Evolutionary conservation across 2,329 filamentous ascomycete genomes (phyloP).

Genomic region (Colletotrichum eleusines): DNA sequence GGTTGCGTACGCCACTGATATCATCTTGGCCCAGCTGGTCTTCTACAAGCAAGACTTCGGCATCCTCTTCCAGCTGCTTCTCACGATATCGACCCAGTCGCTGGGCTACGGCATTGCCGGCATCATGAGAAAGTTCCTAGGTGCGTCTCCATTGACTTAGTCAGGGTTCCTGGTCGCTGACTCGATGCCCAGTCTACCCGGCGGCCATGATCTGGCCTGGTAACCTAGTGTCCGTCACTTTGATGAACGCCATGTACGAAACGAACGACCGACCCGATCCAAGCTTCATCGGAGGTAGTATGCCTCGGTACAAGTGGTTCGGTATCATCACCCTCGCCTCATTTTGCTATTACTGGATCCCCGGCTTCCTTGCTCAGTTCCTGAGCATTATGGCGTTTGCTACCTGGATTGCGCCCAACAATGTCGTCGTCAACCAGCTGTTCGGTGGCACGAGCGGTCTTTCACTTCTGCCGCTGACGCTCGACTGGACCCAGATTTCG

Average conservation of each 20-base stretch:
- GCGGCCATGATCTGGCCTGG: conserved; percentile 82
- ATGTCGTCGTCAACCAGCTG: conserved; percentile 76
- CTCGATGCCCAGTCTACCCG: conserved; percentile 62
- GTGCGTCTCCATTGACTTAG: conserved; percentile 51
- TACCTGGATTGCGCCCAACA: conserved; percentile 79
- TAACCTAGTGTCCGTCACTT: conserved; percentile 73
- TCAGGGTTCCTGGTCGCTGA: conserved; percentile 5
- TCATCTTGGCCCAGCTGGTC: conserved; percentile 76
- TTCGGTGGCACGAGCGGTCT: conserved; percentile 78
- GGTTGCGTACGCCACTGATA: conserved; percentile 79
- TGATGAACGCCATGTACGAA: conserved; percentile 82
- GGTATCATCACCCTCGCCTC: conserved; percentile 66
- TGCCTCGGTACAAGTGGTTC: conserved; percentile 76
- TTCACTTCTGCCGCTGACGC: conserved; percentile 77
- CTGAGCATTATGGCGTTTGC: conserved; percentile 78
- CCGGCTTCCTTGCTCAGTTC: conserved; percentile 76
- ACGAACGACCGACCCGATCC: conserved; percentile 62
- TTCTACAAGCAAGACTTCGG: conserved; percentile 81
- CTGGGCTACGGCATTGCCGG: conserved; percentile 78
- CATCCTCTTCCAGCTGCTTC: conserved; percentile 73
- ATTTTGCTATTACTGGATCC: conserved; percentile 77
- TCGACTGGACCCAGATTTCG: conserved; percentile 81
- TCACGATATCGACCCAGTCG: conserved; percentile 77
- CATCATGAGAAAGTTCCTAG: conserved; percentile 73
- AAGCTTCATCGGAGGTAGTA: conserved; percentile 70